A percentile compares a stretch with the other conserved stretches of the same genome.
Conservation (phyloP, 768 basidiomycete species). For the Boletus rubroflammeus region DNA sequence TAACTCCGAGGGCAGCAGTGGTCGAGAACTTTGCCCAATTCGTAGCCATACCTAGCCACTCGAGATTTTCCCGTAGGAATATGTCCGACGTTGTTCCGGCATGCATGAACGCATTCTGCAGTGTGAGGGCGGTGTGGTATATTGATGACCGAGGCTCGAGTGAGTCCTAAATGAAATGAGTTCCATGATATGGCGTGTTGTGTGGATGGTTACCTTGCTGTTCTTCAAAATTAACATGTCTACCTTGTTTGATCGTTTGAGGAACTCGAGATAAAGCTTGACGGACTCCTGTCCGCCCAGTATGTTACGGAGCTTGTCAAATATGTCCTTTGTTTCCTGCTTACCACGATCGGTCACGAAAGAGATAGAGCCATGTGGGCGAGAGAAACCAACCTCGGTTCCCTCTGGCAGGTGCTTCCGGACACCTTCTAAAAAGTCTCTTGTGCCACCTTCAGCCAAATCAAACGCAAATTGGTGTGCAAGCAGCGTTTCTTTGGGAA, state of each 20-base stretch:
- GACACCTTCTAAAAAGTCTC: slow-evolving; percentile 85
- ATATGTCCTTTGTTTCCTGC: slow-evolving; percentile 58
- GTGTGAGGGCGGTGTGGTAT: slow-evolving; percentile 93
- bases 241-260: slow-evolving; percentile 90
- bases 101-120: slow-evolving; percentile 97
- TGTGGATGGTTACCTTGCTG: slow-evolving; percentile 61
- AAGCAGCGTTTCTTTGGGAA: slow-evolving; percentile 66
- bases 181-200: not conserved
- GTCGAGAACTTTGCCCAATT: slow-evolving; percentile 99
- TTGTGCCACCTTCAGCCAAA: slow-evolving; percentile 88
- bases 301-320: slow-evolving; percentile 77
- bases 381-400: slow-evolving; percentile 46
- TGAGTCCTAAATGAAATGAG: slow-evolving; percentile 55
- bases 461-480: slow-evolving; percentile 98
- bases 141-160: slow-evolving; percentile 94
- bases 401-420: slow-evolving; percentile 66
- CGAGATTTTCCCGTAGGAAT: slow-evolving; percentile 93
- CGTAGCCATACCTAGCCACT: slow-evolving; percentile 91
- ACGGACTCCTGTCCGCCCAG: slow-evolving; percentile 89
- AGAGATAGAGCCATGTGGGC: not conserved
- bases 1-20: slow-evolving; percentile 94
- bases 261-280: slow-evolving; percentile 91
- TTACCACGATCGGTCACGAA: slow-evolving; percentile 10
- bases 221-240: slow-evolving; percentile 90
- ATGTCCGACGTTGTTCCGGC: slow-evolving; percentile 95